Evolutionary conservation across 305 asterid genomes (phyloP).

Genomic region (Solanum chacoense): DNA sequence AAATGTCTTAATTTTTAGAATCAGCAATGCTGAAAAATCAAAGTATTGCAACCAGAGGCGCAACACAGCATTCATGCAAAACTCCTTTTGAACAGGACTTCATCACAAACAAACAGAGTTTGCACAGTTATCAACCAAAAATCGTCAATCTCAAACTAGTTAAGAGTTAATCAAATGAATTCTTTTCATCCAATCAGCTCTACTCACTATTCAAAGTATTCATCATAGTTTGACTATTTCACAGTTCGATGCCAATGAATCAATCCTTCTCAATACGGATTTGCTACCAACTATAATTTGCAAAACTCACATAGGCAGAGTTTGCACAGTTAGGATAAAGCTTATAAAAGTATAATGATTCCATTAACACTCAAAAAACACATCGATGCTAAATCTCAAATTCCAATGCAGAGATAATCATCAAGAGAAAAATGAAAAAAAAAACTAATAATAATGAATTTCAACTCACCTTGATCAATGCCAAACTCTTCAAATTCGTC

Average conservation of each 20-base stretch:
- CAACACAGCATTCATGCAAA: background rate
- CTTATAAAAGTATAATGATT: background rate
- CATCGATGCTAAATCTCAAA: background rate
- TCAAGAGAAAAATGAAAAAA: background rate
- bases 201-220: background rate
- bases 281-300: background rate
- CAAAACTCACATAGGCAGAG: background rate
- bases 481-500: slow-evolving; percentile 92
- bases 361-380: background rate
- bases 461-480: slow-evolving; percentile 49
- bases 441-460: background rate
- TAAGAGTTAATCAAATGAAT: background rate
- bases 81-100: background rate
- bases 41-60: background rate
- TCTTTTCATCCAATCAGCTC: background rate
- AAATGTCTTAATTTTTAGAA: background rate
- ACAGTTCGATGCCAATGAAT: background rate
- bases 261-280: background rate
- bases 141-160: background rate
- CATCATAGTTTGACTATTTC: background rate
- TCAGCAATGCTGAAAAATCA: background rate
- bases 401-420: background rate
- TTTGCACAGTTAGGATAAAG: background rate
- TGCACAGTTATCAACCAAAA: background rate
- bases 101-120: background rate